Percentiles rank a stretch among this genome's conserved stretches.
Conservation (phyloP, 2,329 filamentous ascomycete genomes). For the Trichoderma sp. region DNA sequence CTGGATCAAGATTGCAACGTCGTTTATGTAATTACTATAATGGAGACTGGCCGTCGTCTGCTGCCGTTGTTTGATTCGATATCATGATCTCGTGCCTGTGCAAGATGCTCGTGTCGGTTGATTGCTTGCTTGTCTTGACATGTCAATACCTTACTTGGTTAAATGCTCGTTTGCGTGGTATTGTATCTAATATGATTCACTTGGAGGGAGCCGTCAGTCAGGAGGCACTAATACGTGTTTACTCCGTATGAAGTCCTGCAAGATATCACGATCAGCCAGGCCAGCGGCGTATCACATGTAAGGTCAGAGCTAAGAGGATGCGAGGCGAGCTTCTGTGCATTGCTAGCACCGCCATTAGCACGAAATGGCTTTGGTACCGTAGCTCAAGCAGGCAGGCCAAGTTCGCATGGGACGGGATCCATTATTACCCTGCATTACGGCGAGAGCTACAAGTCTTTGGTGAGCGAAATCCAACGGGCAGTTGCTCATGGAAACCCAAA, state of each 20-base stretch:
- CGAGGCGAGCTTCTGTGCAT: not conserved
- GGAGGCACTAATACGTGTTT: too few relatives aligned
- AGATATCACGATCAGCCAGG: not conserved
- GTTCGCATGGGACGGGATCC: not conserved
- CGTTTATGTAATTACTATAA: conserved; percentile 29
- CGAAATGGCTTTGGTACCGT: not conserved
- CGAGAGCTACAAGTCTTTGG: too few relatives aligned
- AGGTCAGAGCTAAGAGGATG: not conserved
- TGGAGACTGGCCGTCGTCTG: conserved; percentile 16
- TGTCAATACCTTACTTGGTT: not conserved
- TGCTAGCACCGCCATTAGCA: conserved; percentile 2
- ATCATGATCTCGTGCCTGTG: not conserved
- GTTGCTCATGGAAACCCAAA: too few relatives aligned
- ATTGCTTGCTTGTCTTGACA: not conserved
- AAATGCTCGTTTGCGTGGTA: too few relatives aligned
- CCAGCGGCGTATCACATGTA: not conserved
- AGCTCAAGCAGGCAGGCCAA: not conserved
- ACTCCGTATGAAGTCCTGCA: too few relatives aligned
- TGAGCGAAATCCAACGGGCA: not conserved
- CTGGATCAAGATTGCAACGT: conserved; percentile 27
- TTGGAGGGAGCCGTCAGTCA: not conserved
- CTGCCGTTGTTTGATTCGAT: conserved; percentile 6
- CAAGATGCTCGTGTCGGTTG: not conserved
- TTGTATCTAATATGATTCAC: not conserved
- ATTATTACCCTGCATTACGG: conserved; percentile 7